Evolutionary conservation across 2,329 filamentous ascomycete genomes (phyloP).

Genomic region (Cadophora sp.): DNA sequence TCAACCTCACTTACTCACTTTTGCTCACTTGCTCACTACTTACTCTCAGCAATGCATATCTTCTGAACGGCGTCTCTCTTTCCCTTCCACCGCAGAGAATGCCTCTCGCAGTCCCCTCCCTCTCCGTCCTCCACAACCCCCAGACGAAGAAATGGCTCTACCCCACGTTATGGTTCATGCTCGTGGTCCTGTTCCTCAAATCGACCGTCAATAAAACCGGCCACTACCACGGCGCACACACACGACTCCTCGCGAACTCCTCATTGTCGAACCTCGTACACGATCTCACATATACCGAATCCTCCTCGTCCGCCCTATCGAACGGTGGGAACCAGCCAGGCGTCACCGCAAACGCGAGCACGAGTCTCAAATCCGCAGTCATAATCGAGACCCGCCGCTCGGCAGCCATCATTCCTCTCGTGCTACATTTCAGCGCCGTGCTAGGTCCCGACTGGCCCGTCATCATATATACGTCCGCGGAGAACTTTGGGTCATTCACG

Average conservation of each 20-base stretch:
- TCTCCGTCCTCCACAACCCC: constrained; percentile 9
- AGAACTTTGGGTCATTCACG: constrained; percentile 42
- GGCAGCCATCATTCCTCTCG: constrained; percentile 46
- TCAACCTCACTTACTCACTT: too few relatives aligned
- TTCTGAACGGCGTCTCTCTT: neutral
- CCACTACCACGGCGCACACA: constrained; percentile 8
- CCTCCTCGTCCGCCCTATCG: constrained; percentile 10
- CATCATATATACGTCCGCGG: constrained; percentile 49
- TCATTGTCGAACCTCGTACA: constrained; percentile 10
- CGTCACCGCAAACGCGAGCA: constrained; percentile 35
- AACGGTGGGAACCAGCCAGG: constrained; percentile 16
- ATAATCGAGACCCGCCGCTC: constrained; percentile 49
- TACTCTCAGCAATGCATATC: constrained; percentile 1
- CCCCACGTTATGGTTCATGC: constrained; percentile 27
- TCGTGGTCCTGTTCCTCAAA: constrained; percentile 21
- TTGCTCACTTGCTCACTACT: neutral
- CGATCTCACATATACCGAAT: constrained; percentile 12
- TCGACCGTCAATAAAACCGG: constrained; percentile 14
- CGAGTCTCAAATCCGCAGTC: constrained; percentile 45
- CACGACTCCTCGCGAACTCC: constrained; percentile 7
- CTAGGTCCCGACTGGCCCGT: constrained; percentile 54
- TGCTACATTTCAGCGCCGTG: constrained; percentile 49
- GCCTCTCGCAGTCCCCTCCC: constrained; percentile 13
- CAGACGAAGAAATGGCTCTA: constrained; percentile 29
- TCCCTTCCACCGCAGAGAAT: constrained; percentile 6